These are phyloP conservation scores for Leccinum disarticulatum DNA, from an alignment of 768 basidiomycete genomes.

Conservation along the genomic window DNA sequence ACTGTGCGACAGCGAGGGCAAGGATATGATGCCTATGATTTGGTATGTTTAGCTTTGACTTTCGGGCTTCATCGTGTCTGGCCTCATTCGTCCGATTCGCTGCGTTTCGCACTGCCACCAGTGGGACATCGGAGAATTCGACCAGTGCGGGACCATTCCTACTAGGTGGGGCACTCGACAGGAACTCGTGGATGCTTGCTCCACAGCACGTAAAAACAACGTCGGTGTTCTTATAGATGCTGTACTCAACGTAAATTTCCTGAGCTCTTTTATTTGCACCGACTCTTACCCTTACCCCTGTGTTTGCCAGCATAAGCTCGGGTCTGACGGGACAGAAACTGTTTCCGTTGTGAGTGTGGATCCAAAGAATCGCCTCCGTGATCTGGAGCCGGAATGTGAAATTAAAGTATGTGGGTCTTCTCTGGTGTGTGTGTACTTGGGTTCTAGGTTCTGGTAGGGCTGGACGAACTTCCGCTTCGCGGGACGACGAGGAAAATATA, in stretches of 20 bases:
- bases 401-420: slow-evolving; percentile 54
- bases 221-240: slow-evolving; percentile 84
- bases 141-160: slow-evolving; percentile 65
- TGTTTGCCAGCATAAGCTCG: slow-evolving; percentile 68
- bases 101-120: slow-evolving; percentile 26
- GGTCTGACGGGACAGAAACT: slow-evolving; percentile 73
- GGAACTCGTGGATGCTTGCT: slow-evolving; percentile 70
- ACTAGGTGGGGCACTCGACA: slow-evolving; percentile 91
- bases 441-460: slow-evolving; percentile 43
- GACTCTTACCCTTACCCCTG: slow-evolving; percentile 15
- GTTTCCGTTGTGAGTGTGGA: slow-evolving; percentile 74
- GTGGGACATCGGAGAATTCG: slow-evolving; percentile 89
- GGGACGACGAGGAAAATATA: slow-evolving; percentile 79
- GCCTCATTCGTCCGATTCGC: background rate
- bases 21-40: slow-evolving; percentile 85
- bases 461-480: slow-evolving; percentile 88
- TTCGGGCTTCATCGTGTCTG: background rate
- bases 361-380: slow-evolving; percentile 61
- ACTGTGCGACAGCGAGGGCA: slow-evolving; percentile 51
- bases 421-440: background rate
- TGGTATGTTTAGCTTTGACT: slow-evolving; percentile 45
- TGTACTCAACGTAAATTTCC: slow-evolving; percentile 71
- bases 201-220: slow-evolving; percentile 61
- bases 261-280: background rate
- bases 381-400: slow-evolving; percentile 54